Evolutionary conservation across 129 eudicot genomes (phyloP), one percentile per base, ranked within the genome.

Genomic region (Rutidosis leptorrhynchoides): DNA sequence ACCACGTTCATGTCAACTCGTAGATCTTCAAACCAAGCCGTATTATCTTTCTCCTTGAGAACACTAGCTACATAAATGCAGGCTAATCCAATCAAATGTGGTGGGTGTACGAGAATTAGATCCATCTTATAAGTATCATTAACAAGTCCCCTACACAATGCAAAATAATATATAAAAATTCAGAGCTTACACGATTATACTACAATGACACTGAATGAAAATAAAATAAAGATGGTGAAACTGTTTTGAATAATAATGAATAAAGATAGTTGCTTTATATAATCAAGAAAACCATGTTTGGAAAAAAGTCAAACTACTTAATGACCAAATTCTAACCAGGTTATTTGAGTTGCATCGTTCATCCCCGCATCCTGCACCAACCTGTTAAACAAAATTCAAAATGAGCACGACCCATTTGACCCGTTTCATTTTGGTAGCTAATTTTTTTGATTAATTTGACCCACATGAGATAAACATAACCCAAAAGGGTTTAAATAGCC

Each of bases 21-120:
- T 24, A 93, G 90, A 85, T 93, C 96, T 86, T 93, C 98, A 68
- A 93, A 93, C 98, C 98, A 93, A 64, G 98, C 79, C 2, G 90
- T 79, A 60, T 81, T 93, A 65, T 93, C 98, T 79, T 93, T 88
- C 21, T 93, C 98, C 67, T 80, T 89, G 62, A 83, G 83, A 53
- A 84, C 96, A 53, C 95, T 86, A 25, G 96, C 92, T 60, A 88
- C 88, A 78, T 85, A 93, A 57, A 93, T 84, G 86, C 95, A 88
- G 28, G 98, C 98, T 51, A 93, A 71, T 56, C 96, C 87, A 74
- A 93, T 93, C 83, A 93, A 76, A 78, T 93, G 83, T 12, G 98
- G 98, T 75, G 98, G 96, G 65, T 93, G 91, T 55, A 86, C 68
- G 19, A 93, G 90, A 74, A 93, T 86, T 49, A 93, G 77, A 75